Base-by-base conservation (phyloP, 202 grass and related monocot species). In the Bolboschoenoplectus hybrid region DNA sequence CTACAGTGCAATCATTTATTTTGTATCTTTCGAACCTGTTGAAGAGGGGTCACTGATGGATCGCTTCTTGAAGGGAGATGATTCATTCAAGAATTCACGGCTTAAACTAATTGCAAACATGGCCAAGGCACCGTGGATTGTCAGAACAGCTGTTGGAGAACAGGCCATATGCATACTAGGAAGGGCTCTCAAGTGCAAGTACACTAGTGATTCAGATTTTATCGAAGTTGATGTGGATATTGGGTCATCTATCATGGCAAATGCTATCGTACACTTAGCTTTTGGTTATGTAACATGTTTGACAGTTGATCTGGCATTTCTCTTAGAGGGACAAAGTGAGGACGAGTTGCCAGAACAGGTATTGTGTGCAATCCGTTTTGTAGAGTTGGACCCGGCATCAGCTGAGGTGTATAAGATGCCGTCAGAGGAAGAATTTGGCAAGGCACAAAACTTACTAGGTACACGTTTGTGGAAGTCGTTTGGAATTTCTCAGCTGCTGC, bases 211-310 rank as follows among this genome's bases (percentile, higher is more conserved):
- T 84, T 86, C 82, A 12, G 93, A 98, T 82, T 98, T 91, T 81
- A 88, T 98, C 67, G 96, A 95, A 91, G 65, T 95, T 47, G 93
- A 98, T 89, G 93, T 98, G 82, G 96, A 98, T 91, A 87, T 98
- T 17, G 96, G 93, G 69, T 95, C 96, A 75, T 94, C 93, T 51
- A 95, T 98, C 84, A 89, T 98, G 67, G 96, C 93, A 67, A 98
- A 98, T 81, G 96, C 96, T 66, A 95, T 98, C 74, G 87, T 98
- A 55, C 96, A 95, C 89, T 88, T 98, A 74, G 96, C 93, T 12
- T 95, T 98, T 91, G 93, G 96, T 74, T 98, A 94, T 36, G 58
- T 82, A 67, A 86, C 90, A 80, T 92, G 87, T 1, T n/a, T 98
- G 82, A 95, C 93, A 53, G 82, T 95, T 82, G 96, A 98, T 87